Evolutionary conservation across 2,329 filamentous ascomycete genomes (phyloP).

Genomic region (Aspergillus bombycis): DNA sequence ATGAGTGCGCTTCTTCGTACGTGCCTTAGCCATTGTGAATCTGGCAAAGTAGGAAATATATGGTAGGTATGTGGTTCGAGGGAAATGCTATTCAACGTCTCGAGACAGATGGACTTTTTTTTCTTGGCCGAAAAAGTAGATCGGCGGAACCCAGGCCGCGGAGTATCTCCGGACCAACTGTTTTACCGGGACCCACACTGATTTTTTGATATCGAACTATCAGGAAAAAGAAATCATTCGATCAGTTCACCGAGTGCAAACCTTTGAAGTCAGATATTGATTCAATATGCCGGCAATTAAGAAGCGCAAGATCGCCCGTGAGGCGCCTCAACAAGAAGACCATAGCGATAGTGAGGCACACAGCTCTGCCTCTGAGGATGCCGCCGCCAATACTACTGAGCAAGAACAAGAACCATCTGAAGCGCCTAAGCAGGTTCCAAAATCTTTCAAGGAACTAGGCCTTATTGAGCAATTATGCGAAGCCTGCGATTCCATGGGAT

Average conservation of each 20-base stretch:
- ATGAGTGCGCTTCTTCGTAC: slow-evolving; percentile 89
- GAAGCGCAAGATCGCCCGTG: slow-evolving; percentile 43
- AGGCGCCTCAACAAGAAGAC: slow-evolving; percentile 23
- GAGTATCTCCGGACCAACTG: slow-evolving; percentile 40
- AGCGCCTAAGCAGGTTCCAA: slow-evolving; percentile 28
- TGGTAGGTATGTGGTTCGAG: neutral
- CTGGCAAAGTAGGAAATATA: neutral
- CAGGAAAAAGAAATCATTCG: neutral
- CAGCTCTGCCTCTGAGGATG: slow-evolving; percentile 23
- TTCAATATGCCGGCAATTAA: slow-evolving; percentile 42
- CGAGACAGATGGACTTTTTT: slow-evolving; percentile 30
- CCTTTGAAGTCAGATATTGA: neutral
- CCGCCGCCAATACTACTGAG: neutral
- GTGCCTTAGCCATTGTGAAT: slow-evolving; percentile 71
- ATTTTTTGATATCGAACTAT: slow-evolving; percentile 5
- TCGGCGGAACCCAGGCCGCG: slow-evolving; percentile 28
- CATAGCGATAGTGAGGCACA: slow-evolving; percentile 29
- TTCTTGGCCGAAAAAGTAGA: slow-evolving; percentile 39
- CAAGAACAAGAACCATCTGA: slow-evolving; percentile 8
- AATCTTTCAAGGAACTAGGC: slow-evolving; percentile 62
- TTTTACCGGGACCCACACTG: slow-evolving; percentile 39
- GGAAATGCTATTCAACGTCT: slow-evolving; percentile 14
- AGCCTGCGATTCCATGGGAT: slow-evolving; percentile 79
- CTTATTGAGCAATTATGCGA: slow-evolving; percentile 87
- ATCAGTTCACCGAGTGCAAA: neutral